phyloP scores from a whole-genome alignment of 192 early-diverging fungal species.

The Coemansia sp. region DNA sequence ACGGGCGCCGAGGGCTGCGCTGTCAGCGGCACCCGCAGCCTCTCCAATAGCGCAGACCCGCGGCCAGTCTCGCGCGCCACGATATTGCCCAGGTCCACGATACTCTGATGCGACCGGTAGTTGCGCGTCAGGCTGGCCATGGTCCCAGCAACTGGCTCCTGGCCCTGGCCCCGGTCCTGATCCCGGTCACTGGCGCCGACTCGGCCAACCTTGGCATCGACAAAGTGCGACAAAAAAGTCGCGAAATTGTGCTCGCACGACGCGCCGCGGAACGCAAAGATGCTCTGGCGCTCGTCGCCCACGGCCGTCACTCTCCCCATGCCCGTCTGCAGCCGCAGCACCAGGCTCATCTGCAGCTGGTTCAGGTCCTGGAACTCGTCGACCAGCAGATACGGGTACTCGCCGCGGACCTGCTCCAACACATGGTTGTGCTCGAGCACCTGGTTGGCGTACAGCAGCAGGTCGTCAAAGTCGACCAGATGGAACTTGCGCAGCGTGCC shows the following conservation, averaged over 20 bases:
- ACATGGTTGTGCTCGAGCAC: constrained; percentile 17
- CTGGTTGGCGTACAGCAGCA: constrained; percentile 25
- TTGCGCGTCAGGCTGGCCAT: constrained; percentile 46
- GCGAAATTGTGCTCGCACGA: constrained; percentile 45
- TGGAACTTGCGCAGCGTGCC: constrained; percentile 25
- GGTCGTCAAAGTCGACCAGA: constrained; percentile 51
- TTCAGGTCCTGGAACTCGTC: constrained; percentile 55
- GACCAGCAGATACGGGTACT: constrained; percentile 42
- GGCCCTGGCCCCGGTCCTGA: not conserved
- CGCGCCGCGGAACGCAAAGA: constrained; percentile 50
- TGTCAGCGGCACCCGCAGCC: constrained; percentile 34
- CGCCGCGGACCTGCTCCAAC: constrained; percentile 14
- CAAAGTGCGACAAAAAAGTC: constrained; percentile 36
- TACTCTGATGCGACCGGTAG: constrained; percentile 50
- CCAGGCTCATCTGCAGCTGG: constrained; percentile 45
- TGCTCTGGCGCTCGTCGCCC: constrained; percentile 51
- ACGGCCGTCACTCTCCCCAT: constrained; percentile 46
- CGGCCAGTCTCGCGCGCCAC: constrained; percentile 39
- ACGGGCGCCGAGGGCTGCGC: constrained; percentile 26
- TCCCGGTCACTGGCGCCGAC: not conserved
- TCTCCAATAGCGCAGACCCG: constrained; percentile 17
- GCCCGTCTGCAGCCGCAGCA: constrained; percentile 30
- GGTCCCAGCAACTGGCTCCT: not conserved
- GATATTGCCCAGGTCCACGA: constrained; percentile 51
- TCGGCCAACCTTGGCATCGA: constrained; percentile 32